These are phyloP conservation scores for Naganishia onofrii DNA, from an alignment of 768 basidiomycete species.

Conservation along the genomic window DNA sequence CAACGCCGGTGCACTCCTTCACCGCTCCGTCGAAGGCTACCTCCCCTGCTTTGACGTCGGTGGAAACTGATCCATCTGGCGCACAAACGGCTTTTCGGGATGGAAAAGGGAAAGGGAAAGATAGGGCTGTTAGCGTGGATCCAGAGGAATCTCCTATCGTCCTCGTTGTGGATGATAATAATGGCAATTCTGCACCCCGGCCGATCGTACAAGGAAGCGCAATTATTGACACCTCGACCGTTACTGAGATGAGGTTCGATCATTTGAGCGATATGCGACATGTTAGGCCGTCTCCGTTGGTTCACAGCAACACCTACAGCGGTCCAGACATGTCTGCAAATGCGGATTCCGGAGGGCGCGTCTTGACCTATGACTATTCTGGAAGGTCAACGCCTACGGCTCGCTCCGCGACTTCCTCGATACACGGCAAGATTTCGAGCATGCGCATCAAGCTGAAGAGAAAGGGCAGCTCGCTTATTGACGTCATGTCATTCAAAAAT, in stretches of 20 bases:
- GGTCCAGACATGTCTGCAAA: not conserved
- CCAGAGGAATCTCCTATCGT: not conserved
- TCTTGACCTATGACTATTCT: not conserved
- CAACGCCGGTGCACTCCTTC: not conserved
- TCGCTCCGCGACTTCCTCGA: not conserved
- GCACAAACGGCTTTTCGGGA: not conserved
- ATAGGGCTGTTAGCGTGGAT: not conserved
- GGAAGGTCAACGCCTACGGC: constrained; percentile 6
- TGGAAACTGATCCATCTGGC: not conserved
- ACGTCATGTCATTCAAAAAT: constrained; percentile 1
- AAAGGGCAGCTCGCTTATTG: constrained; percentile 16
- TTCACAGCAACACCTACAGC: not conserved
- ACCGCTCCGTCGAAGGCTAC: not conserved
- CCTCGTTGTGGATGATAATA: not conserved
- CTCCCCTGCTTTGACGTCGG: not conserved
- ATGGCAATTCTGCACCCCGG: not conserved
- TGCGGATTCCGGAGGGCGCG: not conserved
- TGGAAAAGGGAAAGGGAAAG: constrained; percentile 8
- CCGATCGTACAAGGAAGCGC: not conserved
- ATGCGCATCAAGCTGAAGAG: constrained; percentile 22
- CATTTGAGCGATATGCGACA: not conserved
- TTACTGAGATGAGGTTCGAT: not conserved
- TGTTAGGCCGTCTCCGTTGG: not conserved
- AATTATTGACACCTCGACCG: not conserved
- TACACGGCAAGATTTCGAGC: constrained; percentile 1